A percentile compares a stretch with the other conserved stretches of the same genome.
Evolutionary conservation across 345 rosid genomes (phyloP).

Genomic region (Aquilaria yunnanensis): DNA sequence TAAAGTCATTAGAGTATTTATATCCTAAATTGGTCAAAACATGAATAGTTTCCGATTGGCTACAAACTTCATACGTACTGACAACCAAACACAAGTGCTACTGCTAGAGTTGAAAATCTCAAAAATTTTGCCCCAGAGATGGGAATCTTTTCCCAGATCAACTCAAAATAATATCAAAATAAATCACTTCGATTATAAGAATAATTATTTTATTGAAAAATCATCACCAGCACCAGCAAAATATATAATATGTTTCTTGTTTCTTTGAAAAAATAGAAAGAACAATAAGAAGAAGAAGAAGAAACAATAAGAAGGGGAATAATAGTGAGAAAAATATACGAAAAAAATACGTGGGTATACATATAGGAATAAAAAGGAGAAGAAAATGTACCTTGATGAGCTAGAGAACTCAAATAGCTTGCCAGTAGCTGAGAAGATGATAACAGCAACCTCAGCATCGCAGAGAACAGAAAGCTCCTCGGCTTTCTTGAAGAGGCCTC

Average conservation of each 20-base stretch:
- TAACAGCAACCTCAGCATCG: constrained; percentile 47
- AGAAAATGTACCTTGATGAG: constrained; percentile 37
- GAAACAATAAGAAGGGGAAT: not conserved
- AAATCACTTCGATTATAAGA: not conserved
- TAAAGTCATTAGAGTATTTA: no score
- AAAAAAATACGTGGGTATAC: not conserved
- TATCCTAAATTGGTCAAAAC: no score
- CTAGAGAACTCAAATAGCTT: constrained; percentile 44
- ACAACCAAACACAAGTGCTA: no score
- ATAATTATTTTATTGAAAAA: not conserved
- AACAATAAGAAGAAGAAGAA: not conserved
- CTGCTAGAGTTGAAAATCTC: no score
- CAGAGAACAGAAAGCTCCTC: constrained; percentile 54
- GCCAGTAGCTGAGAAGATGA: constrained; percentile 49
- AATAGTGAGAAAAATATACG: not conserved
- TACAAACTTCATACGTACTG: no score
- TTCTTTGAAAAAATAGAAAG: not conserved
- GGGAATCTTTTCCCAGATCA: no score
- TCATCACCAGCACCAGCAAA: not conserved
- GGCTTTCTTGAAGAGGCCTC: constrained; percentile 53
- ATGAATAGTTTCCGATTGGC: no score
- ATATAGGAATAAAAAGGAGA: not conserved
- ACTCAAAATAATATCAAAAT: no score
- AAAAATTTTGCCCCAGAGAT: no score
- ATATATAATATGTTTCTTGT: not conserved